Evolutionary conservation across 352 stramenopile species (phyloP), one percentile per base, ranked within the genome.

Genomic region (Globisporangium megalacanthum): DNA sequence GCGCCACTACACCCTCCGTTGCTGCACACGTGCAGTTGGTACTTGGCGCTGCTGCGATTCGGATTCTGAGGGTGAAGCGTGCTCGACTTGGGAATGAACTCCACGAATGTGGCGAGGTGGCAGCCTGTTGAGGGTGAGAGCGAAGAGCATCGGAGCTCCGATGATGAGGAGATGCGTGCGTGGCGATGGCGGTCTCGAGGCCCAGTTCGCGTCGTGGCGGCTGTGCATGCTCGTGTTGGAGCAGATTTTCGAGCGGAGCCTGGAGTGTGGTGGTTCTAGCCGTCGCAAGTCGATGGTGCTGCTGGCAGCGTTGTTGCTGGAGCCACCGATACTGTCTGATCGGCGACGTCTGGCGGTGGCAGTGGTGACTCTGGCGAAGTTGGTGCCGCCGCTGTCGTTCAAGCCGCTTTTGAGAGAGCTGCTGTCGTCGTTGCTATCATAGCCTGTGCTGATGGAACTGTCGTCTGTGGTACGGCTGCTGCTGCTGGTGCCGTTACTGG

Each of bases 131-230:
- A 9, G 2, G 49, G 45, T 4, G 29, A 46, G 8, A 53, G 41
- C 37, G 37, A 44, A 13, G 20, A 49, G 20, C 49, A 50, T 44
- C 52, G 55, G 49, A 52, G 25, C 36, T 61, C 48, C 56, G 56
- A 31, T 31, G 56, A 31, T 47, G 37, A 44, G 10, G 17, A 37
- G 29, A 25, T 47, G 19, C 48, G 49, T 14, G 37, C 6, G 14
- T 15, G 37, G 37, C 37, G 37, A 11, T 17, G 37, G 10, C 14
- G 37, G 37, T 29, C 37, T 15, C 37, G 37, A 1, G 37, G 6
- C 13, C 54, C 54, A 59, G 6, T 39, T 2, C 6, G 54, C 17
- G 20, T 50, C 22, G 1, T 29, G 33, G 22, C 9, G 7, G 6
- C 13, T 20, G 46, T 37, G 22, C 31, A 7, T 13, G 10, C 7